These are phyloP conservation scores for Staphylotrichum longicolle DNA, from an alignment of 495 filamentous ascomycete genomes.

Conservation along the genomic window DNA sequence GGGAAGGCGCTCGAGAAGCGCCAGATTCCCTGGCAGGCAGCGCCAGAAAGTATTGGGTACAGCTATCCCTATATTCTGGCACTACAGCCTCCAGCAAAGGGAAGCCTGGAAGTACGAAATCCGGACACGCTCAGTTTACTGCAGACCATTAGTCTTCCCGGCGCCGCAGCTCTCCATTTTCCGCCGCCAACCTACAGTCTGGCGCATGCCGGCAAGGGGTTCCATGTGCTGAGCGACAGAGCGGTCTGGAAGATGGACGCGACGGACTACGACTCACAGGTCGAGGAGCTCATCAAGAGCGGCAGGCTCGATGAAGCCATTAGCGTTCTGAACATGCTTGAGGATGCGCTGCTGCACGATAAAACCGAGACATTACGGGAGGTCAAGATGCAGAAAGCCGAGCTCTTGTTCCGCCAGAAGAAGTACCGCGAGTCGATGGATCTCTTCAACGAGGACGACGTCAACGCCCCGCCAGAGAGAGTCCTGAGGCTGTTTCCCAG, in stretches of 20 bases:
- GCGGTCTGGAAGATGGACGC: constrained; percentile 94
- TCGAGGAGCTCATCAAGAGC: constrained; percentile 75
- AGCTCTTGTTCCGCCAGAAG: constrained; percentile 72
- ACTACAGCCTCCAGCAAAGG: constrained; percentile 78
- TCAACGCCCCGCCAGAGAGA: constrained; percentile 82
- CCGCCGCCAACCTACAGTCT: constrained; percentile 89
- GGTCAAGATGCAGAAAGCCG: constrained; percentile 86
- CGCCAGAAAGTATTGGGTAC: constrained; percentile 88
- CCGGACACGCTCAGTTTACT: constrained; percentile 84
- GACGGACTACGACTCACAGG: constrained; percentile 88
- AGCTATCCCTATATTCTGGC: constrained; percentile 94
- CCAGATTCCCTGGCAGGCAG: constrained; percentile 86
- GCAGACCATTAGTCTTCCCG: constrained; percentile 77
- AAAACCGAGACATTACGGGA: constrained; percentile 77
- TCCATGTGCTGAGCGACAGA: constrained; percentile 83
- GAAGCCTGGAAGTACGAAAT: constrained; percentile 85
- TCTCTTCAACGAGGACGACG: constrained; percentile 74
- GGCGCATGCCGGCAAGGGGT: constrained; percentile 90
- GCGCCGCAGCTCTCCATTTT: constrained; percentile 82
- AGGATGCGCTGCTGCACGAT: constrained; percentile 83
- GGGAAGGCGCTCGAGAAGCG: constrained; percentile 79
- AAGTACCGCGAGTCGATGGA: constrained; percentile 90
- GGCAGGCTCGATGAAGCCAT: constrained; percentile 88
- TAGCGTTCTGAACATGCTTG: constrained; percentile 81
- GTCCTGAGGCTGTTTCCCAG: constrained; percentile 84